Conservation (phyloP, 192 early-diverging fungal genomes). For the Coemansia sp. region DNA sequence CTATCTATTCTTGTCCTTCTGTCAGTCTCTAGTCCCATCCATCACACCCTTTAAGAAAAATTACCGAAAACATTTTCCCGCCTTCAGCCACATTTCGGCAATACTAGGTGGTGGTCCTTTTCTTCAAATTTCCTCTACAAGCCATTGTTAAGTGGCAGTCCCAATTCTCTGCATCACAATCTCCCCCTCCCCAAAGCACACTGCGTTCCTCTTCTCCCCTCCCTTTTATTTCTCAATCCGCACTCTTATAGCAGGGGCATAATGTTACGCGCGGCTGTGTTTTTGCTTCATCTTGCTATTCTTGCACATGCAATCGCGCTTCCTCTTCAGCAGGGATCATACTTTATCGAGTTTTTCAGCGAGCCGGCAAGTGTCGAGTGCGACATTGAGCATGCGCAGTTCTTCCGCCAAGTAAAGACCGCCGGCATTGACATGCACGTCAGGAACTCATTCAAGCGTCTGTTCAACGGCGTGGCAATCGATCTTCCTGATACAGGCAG, state of each 20-base stretch:
- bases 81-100: neutral
- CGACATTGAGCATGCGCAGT: conserved; percentile 33
- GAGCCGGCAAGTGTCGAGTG: conserved; percentile 41
- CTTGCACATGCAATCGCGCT: neutral
- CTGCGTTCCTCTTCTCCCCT: neutral
- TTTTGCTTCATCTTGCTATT: neutral
- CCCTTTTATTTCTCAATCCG: neutral
- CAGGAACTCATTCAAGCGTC: conserved; percentile 41
- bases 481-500: conserved; percentile 35
- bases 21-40: neutral
- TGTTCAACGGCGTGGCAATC: conserved; percentile 56
- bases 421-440: conserved; percentile 36
- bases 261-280: neutral
- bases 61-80: neutral
- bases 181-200: neutral
- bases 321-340: conserved; percentile 35
- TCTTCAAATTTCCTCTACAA: neutral
- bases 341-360: conserved; percentile 50
- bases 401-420: conserved; percentile 16
- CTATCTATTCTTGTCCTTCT: too few species aligned
- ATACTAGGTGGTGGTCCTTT: too few species aligned
- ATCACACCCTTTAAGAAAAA: neutral
- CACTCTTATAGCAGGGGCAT: neutral
- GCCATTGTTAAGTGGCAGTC: neutral
- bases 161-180: neutral